Evolutionary conservation across 2,329 filamentous ascomycete species (phyloP), one percentile per base, ranked within the genome.

Genomic region (Neofusicoccum umdonicola): DNA sequence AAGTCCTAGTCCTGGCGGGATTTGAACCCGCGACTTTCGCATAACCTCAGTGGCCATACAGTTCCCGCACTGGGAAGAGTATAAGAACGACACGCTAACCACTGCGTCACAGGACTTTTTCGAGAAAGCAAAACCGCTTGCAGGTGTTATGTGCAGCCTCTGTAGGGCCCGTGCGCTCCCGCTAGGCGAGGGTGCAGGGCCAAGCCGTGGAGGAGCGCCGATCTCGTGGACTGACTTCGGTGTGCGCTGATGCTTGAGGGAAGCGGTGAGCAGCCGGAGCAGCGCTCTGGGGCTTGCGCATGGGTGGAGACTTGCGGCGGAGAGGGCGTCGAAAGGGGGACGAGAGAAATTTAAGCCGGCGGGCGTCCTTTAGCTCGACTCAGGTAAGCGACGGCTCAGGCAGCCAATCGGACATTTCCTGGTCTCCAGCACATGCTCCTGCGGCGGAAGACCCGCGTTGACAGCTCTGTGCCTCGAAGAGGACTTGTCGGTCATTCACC

Each of bases 41-140:
- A 76, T 76, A 67, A 68, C 74, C 73, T 68, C 68, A 69, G 67
- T 62, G 48, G 63, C 70, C 72, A 74, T 72, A 72, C 67, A 67
- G 27, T 67, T 67, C 63, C 63, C 47, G 17, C 12, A 63, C 50
- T 67, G 63, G 67, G 70, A 70, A 69, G 62, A 70, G 71, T 76
- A 76, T 76, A 76, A 76, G 74, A 76, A 76, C 74, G 73, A 75
- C 70, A 72, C 73, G 73, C 73, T 76, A 76, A 73, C 72, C 73
- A 73, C 73, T 76, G 71, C 71, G 72, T 74, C 72, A 74, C 71
- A 70, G 71, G 71, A 67, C 66, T 69, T 45, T 65, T 63, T 58
- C 39, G 39, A 58, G 17, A 34, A 12, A 15, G 37, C 19, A 27
- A 13, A 39, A n/a, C 19, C 9, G 45, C 31, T 11, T 37, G 35